Base-by-base conservation (phyloP, 768 basidiomycete species). In the Lactarius pseudohatsudake region DNA sequence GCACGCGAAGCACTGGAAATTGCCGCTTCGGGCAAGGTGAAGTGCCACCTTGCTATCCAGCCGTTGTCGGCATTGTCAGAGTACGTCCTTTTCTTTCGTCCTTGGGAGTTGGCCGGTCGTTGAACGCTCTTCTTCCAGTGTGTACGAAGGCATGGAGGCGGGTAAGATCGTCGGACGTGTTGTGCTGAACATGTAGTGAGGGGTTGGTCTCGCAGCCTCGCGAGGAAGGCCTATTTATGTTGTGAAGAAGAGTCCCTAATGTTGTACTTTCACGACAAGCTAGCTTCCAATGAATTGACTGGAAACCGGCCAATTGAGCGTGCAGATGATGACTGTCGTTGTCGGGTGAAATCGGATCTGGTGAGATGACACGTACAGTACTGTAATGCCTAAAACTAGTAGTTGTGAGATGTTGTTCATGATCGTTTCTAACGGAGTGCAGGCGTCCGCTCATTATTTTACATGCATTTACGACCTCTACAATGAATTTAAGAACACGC, bases 1-100 rank as follows among this genome's bases (percentile, higher is more conserved):
- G 86, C 92, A 3, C 75, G 83, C 11, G 94, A 96, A 75, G 90
- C 94, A 0, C 77, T 96, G 54, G 83, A 85, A 2, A 87, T 95
- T 57, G 93, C 92, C 1, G 82, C 87, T 0, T 73, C 79, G 40
- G 91, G 91, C 16, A 84, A 84, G 61, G 89, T 93, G 62, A 89
- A 85, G 74, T 85, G 86, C 65, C 79, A 79, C 70, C 89, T 80
- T 69, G 74, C 69, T 50, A 58, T 77, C 58, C 82, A 78, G 74
- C 79, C 78, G 0, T 77, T 92, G 41, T 71, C 76, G 0, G 82
- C 85, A 4, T 81, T 92, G 53, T 75, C 79, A 41, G 75, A 80
- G 83, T 86, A 65, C 68, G 85, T 80, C n/a, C 16, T 58, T 6
- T 59, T 54, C 60, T 47, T 59, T n/a, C 16, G 22, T 40, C 1